A percentile compares a stretch with the other conserved stretches of the same genome.
phyloP scores from a whole-genome alignment of 331 rosid species.

The Acacia pycnantha region DNA sequence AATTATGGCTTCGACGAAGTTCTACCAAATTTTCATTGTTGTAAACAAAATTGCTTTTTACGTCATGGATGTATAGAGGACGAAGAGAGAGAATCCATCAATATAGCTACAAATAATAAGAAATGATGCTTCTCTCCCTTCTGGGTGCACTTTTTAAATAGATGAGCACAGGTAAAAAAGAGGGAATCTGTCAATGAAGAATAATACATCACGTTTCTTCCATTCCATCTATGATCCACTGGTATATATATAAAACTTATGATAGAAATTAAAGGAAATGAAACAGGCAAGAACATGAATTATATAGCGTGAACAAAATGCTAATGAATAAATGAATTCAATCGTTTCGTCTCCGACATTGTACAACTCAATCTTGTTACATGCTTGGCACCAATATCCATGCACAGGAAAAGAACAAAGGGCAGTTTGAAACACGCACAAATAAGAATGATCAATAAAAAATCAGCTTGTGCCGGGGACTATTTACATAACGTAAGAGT shows the following conservation, averaged over 20 bases:
- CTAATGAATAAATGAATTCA: not conserved
- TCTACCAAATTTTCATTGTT: slow-evolving; percentile 27
- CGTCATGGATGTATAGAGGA: no score
- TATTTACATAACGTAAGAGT: slow-evolving; percentile 9
- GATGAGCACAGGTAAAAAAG: no score
- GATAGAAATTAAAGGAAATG: not conserved
- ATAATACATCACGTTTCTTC: no score
- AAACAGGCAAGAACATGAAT: not conserved
- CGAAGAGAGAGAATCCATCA: no score
- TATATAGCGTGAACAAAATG: not conserved
- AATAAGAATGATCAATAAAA: slow-evolving; percentile 1
- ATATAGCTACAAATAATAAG: no score
- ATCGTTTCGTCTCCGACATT: not conserved
- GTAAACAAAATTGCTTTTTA: not conserved
- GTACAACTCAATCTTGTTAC: slow-evolving; percentile 2
- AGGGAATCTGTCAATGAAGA: no score
- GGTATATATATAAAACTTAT: no score
- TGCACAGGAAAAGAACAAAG: not conserved
- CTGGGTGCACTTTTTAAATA: no score
- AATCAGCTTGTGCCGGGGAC: not conserved
- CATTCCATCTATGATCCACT: no score
- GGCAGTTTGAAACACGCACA: slow-evolving; percentile 7
- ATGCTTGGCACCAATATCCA: slow-evolving; percentile 3
- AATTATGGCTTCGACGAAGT: slow-evolving; percentile 84
- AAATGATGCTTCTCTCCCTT: no score